Evolutionary conservation across 2,329 filamentous ascomycete species (phyloP), one percentile per base, ranked within the genome.

Genomic region (Zymoseptoria tritici): DNA sequence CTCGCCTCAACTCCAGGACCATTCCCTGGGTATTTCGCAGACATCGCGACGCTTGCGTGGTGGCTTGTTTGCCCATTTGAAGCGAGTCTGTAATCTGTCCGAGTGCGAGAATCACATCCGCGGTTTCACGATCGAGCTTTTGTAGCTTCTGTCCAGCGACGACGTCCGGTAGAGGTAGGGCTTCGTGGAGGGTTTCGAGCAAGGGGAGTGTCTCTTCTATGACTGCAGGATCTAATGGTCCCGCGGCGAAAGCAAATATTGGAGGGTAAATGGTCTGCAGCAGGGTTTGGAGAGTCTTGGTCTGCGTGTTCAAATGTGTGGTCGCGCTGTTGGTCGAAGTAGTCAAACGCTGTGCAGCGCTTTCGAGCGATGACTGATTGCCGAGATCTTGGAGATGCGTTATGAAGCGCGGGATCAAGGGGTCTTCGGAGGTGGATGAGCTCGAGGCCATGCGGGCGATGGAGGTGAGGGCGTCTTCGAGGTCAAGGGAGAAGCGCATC

Each of bases 61-160:
- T 94, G 1, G 90, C 89, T 75, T 97, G 93, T 11, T 91, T 86
- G 31, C 89, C 91, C 87, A 97, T 96, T 75, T 97, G 93, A 36
- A 99, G 80, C 3, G 90, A 92, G 73, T 99, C 94, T 6, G 90
- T 91, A 4, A 99, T 80, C 66, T 91, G 88, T 67, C 90, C 91
- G 53, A 99, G 83, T 6, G 90, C 90, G 68, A 90, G 84, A 8
- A 93, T 81, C 3, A 90, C 86, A 78, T 89, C 85, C 16, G 82
- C 81, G 16, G 90, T 83, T 16, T 84, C 82, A 21, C 84, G 70
- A 31, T 90, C 81, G 57, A 92, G 78, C 1, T 87, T 86, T 11
- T 89, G 76, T 13, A 93, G 76, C 13, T 83, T 80, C 62, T 89
- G 83, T 62, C 89, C 82, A 11, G 84, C 82, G 59, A 87, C 83